Base-by-base conservation (phyloP, 108 stramenopile species). In the Mayamaea pseudoterrestris region DNA sequence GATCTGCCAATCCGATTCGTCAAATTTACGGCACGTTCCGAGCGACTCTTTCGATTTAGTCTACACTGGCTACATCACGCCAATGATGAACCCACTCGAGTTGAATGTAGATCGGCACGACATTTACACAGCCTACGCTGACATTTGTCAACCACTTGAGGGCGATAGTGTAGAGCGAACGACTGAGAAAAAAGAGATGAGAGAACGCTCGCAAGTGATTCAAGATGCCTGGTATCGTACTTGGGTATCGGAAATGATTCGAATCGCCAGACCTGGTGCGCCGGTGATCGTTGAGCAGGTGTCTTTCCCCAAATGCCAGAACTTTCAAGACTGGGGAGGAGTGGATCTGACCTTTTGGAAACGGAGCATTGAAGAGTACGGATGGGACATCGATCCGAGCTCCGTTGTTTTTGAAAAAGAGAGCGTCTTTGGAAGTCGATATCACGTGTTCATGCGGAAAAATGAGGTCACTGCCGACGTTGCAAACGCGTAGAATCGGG, bases 261-360 rank as follows among this genome's bases (percentile, higher is more conserved):
- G 71, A 1, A 67, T 73, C 39, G 65, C 71, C 61, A 70, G 65
- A 39, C 57, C 52, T 14, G 69, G 69, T 3, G 57, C 61, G 26
- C 63, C 63, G 11, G 34, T 70, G 6, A 60, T 64, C 40, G 29
- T 65, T 5, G 37, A 39, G 8, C 37, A 39, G 18, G 8, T 39
- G 4, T 39, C 37, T 14, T 39, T 18, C 8, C 37, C 37, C 18
- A 18, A 39, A 39, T 14, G 16, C 20, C 32, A 11, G 32, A 12
- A 34, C 8, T 11, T 8, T 8, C 8, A 34, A 34, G 40, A 52
- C 27, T 52, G 51, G 51, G 51, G 51, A 9, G 51, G 51, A 21
- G 51, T 52, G 12, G 3, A 14, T 7, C 14, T 25, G 22, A 39
- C 37, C 7, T 52, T 37, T 22, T 52, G 51, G 51, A 37, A 5